Evolutionary conservation across 495 filamentous ascomycete genomes (phyloP).

Genomic region (Cenococcum geophilum): DNA sequence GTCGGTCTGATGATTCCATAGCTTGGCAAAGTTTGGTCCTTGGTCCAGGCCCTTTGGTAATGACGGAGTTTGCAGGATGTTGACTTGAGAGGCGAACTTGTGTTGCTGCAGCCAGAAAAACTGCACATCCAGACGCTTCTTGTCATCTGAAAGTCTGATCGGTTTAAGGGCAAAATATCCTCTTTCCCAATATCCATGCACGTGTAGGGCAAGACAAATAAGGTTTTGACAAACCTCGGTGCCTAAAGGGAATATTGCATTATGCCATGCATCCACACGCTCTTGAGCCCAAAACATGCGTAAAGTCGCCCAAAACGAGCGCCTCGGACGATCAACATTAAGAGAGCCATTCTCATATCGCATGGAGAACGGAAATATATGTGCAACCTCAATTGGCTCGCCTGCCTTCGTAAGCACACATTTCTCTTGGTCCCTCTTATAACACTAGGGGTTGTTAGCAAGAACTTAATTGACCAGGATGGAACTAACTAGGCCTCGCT

Average conservation of each 20-base stretch:
- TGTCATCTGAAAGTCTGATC: background rate
- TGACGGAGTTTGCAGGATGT: background rate
- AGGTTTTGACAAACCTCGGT: conserved; percentile 2
- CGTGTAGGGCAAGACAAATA: background rate
- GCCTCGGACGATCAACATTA: background rate
- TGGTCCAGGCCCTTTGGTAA: background rate
- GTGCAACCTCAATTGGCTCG: background rate
- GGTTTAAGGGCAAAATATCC: conserved; percentile 1
- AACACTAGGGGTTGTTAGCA: background rate
- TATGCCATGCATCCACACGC: conserved; percentile 1
- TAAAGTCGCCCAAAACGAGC: background rate
- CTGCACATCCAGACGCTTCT: conserved; percentile 1
- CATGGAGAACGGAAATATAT: background rate
- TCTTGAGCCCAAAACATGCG: background rate
- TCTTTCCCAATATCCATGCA: conserved; percentile 2
- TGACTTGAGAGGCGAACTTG: background rate
- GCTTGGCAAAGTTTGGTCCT: no score
- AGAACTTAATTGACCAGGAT: background rate
- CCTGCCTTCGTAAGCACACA: conserved; percentile 1
- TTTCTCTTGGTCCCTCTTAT: conserved; percentile 1
- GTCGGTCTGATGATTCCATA: no score
- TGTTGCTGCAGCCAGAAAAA: background rate
- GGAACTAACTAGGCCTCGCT: conserved; percentile 1
- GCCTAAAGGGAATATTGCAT: background rate
- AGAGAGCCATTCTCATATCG: background rate